These are phyloP conservation scores for Ammopiptanthus mongolicus DNA, from an alignment of 306 rosid genomes.

Conservation along the genomic window DNA sequence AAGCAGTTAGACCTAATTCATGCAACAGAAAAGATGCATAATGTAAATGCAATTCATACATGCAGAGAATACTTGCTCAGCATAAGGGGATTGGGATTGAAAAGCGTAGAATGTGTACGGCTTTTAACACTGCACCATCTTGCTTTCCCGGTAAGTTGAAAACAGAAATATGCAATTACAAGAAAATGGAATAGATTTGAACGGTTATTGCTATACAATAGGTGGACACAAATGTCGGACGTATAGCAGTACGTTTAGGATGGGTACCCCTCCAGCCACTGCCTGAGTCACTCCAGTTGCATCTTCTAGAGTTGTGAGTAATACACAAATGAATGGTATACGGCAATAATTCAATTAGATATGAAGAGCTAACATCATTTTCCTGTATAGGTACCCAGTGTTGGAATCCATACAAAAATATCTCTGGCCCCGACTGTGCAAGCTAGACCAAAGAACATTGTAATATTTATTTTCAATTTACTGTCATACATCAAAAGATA, in stretches of 20 bases:
- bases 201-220: constrained; percentile 23
- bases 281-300: constrained; percentile 89
- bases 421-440: constrained; percentile 94
- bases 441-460: constrained; percentile 92
- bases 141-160: constrained; percentile 81
- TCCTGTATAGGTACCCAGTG: constrained; percentile 69
- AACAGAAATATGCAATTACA: constrained; percentile 4
- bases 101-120: constrained; percentile 92
- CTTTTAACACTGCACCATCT: constrained; percentile 89
- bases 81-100: constrained; percentile 76
- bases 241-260: constrained; percentile 89
- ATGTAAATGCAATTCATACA: constrained; percentile 1
- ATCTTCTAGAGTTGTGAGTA: constrained; percentile 84
- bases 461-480: constrained; percentile 29
- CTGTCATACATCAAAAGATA: not conserved
- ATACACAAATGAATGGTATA: constrained; percentile 8
- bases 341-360: not conserved
- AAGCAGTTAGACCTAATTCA: not conserved
- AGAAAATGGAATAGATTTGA: constrained; percentile 15
- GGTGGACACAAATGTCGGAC: constrained; percentile 98
- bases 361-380: constrained; percentile 24
- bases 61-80: constrained; percentile 83
- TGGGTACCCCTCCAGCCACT: constrained; percentile 97
- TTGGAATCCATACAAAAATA: constrained; percentile 81
- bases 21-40: not conserved